Evolutionary conservation across 768 basidiomycete species (phyloP), one percentile per base, ranked within the genome.

Genomic region (Leccinum longicurvipes): DNA sequence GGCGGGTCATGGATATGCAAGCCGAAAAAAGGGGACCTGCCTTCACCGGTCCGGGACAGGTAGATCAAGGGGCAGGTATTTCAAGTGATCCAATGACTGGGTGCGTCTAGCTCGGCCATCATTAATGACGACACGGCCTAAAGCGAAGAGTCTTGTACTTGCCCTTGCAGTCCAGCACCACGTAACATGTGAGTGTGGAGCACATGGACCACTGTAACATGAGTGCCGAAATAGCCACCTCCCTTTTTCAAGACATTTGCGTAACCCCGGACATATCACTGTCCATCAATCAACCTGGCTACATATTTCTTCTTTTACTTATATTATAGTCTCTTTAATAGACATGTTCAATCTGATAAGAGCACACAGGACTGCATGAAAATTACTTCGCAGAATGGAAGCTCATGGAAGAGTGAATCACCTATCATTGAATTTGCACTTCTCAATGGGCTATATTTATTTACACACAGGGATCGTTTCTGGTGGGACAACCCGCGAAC

Each of bases 1-100:
- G 89, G 87, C 83, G 81, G 61, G 75, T 85, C 6, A 77, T 92
- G 82, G 83, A 91, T 67, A 81, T 86, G 74, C 67, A 75, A 45
- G 77, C 72, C 7, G 91, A 93, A 68, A 82, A 83, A 17, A 75
- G 91, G 63, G 84, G 85, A 3, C 77, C 81, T 4, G 69, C 74
- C 50, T 70, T 72, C 15, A 57, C 67, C 19, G 66, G 71, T 64
- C 39, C 48, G 23, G 27, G 46, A 47, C 50, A 45, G 34, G 31
- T 31, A 24, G 45, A 44, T 10, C 32, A 39, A 49, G 27, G 25
- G 44, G 34, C 55, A 31, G 47, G 29, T 39, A 3, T 19, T 42
- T 23, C 29, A 19, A 29, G 11, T 50, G n/a, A 24, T 8, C 12
- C 29, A 50, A 45, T 27, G 27, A 47, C 45, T 54, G 36, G 31